phyloP scores from a whole-genome alignment of 2,329 filamentous ascomycete genomes.

The Diatrype stigma region DNA sequence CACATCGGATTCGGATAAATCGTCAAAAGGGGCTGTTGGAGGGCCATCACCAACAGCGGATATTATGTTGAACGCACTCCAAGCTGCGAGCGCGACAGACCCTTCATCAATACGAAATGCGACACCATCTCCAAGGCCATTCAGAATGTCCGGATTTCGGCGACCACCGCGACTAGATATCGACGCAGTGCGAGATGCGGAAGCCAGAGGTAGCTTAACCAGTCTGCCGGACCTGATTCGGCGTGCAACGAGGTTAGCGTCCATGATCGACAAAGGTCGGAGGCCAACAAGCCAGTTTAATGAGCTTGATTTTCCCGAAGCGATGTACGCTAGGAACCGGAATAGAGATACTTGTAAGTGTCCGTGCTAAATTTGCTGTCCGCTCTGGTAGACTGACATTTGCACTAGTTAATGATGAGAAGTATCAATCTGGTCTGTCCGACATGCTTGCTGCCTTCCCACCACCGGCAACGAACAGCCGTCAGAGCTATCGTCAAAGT shows the following conservation, averaged over 20 bases:
- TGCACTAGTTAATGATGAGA: conserved; percentile 33
- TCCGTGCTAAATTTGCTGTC: background rate
- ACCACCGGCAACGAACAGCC: conserved; percentile 47
- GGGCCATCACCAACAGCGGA: conserved; percentile 37
- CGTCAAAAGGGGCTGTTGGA: conserved; percentile 18
- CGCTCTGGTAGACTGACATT: conserved; percentile 10
- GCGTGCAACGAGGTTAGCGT: conserved; percentile 79
- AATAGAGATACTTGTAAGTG: conserved; percentile 29
- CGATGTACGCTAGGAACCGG: conserved; percentile 34
- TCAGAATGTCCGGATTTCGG: conserved; percentile 51
- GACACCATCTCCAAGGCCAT: conserved; percentile 28
- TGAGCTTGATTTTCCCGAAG: conserved; percentile 48
- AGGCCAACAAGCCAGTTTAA: conserved; percentile 57
- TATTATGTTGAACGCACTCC: conserved; percentile 46
- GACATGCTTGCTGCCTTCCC: conserved; percentile 65
- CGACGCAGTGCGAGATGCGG: conserved; percentile 73
- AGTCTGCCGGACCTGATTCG: conserved; percentile 88
- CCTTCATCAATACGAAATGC: conserved; percentile 28
- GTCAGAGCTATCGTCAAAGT: conserved; percentile 40
- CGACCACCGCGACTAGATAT: conserved; percentile 75
- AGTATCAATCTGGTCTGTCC: conserved; percentile 51
- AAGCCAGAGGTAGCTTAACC: conserved; percentile 83
- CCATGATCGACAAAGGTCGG: conserved; percentile 80
- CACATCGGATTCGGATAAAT: conserved; percentile 42
- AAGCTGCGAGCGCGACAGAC: conserved; percentile 43